These are phyloP conservation scores for Dactylella cylindrospora DNA, from an alignment of 2,329 filamentous ascomycete species.

Conservation along the genomic window DNA sequence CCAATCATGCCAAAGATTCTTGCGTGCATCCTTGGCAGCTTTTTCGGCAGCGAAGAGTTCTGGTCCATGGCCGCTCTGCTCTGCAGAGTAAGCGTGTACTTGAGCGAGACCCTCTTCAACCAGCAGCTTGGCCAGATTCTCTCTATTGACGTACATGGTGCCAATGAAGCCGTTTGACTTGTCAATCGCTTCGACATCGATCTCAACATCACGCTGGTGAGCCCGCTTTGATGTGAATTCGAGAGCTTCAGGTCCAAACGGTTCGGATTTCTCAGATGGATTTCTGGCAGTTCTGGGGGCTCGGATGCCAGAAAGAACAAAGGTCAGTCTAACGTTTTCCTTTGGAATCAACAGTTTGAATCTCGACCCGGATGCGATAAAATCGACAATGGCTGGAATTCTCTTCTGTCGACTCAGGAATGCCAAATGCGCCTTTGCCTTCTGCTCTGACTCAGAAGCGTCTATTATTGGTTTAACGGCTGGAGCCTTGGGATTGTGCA, in stretches of 20 bases:
- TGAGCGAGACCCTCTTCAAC: conserved; percentile 91
- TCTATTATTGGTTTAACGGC: conserved; percentile 81
- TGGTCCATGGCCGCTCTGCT: conserved; percentile 85
- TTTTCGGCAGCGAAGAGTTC: conserved; percentile 87
- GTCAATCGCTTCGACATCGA: conserved; percentile 91
- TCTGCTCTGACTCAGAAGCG: conserved; percentile 87
- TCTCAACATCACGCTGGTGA: conserved; percentile 92
- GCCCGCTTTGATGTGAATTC: conserved; percentile 85
- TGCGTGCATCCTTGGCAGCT: conserved; percentile 82
- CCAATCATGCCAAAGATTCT: conserved; percentile 91
- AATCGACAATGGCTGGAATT: conserved; percentile 90
- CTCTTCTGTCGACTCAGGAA: conserved; percentile 87
- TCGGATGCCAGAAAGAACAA: conserved; percentile 90
- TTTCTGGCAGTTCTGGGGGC: conserved; percentile 83
- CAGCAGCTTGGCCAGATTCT: conserved; percentile 90
- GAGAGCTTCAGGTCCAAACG: conserved; percentile 90
- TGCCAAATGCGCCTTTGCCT: conserved; percentile 90
- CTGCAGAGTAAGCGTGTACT: conserved; percentile 91
- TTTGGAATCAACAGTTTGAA: conserved; percentile 90
- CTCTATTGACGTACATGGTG: conserved; percentile 85
- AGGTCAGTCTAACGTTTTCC: conserved; percentile 89
- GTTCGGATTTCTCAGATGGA: conserved; percentile 78
- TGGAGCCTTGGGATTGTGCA: conserved; percentile 88
- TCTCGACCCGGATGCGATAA: conserved; percentile 93
- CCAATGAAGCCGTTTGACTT: conserved; percentile 98